Evolutionary conservation across 2,329 filamentous ascomycete genomes (phyloP).

Genomic region (Akanthomyces uredinophilus): DNA sequence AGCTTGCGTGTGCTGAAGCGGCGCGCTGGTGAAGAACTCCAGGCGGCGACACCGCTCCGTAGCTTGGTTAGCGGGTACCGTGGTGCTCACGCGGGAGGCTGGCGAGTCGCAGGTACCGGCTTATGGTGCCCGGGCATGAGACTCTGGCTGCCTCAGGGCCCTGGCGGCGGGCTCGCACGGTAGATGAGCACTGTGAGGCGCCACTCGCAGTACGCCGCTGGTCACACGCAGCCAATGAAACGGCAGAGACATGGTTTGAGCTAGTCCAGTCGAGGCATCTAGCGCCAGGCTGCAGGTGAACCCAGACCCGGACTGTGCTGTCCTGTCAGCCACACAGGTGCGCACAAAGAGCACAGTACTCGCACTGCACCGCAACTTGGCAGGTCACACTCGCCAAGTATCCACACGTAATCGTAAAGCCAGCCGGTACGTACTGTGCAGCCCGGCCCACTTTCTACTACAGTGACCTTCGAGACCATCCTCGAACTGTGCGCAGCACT

Average conservation of each 20-base stretch:
- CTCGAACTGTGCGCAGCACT: background rate
- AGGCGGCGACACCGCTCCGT: background rate
- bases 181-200: background rate
- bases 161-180: background rate
- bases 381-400: background rate
- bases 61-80: background rate
- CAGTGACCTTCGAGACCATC: background rate
- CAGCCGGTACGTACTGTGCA: background rate
- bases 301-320: background rate
- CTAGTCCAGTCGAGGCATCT: conserved; percentile 7
- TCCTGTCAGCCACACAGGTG: background rate
- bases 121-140: background rate
- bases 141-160: background rate
- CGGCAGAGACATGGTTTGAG: conserved; percentile 12
- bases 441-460: background rate
- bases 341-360: background rate
- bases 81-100: background rate
- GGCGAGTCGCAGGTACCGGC: conserved; percentile 3
- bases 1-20: background rate
- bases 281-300: conserved; percentile 12
- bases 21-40: background rate
- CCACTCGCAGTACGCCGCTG: conserved; percentile 5
- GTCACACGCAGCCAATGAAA: conserved; percentile 6
- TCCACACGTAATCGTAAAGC: conserved; percentile 8
- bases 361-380: background rate